These are phyloP conservation scores for Ramichloridium luteum DNA, from an alignment of 2,329 filamentous ascomycete genomes.

Conservation along the genomic window DNA sequence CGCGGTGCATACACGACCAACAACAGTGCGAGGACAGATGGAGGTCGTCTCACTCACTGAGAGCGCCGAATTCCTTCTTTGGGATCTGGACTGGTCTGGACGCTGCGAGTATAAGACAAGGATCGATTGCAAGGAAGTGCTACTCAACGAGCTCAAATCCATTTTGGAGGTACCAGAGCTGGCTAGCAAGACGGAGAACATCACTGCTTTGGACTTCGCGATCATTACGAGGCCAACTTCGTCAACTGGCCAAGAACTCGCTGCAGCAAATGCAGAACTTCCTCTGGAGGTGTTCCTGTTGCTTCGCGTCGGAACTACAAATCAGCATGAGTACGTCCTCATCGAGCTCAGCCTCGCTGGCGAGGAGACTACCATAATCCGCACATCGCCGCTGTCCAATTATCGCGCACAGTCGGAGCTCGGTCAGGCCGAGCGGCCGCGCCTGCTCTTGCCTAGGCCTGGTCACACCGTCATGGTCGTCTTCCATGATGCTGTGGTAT, in stretches of 20 bases:
- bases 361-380: slow-evolving; percentile 41
- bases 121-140: slow-evolving; percentile 53
- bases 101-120: slow-evolving; percentile 65
- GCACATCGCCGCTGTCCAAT: slow-evolving; percentile 37
- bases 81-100: slow-evolving; percentile 81
- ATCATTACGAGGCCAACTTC: slow-evolving; percentile 38
- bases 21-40: slow-evolving; percentile 65
- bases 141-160: slow-evolving; percentile 51
- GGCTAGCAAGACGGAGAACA: slow-evolving; percentile 21
- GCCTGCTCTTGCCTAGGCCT: slow-evolving; percentile 65
- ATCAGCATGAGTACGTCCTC: slow-evolving; percentile 53
- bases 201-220: slow-evolving; percentile 60
- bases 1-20: slow-evolving; percentile 63
- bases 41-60: slow-evolving; percentile 69
- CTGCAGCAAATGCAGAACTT: slow-evolving; percentile 12
- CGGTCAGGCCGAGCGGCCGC: slow-evolving; percentile 33
- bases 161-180: slow-evolving; percentile 34
- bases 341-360: slow-evolving; percentile 56
- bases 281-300: slow-evolving; percentile 21
- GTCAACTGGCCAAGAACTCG: slow-evolving; percentile 14
- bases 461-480: slow-evolving; percentile 70
- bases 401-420: slow-evolving; percentile 28
- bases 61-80: slow-evolving; percentile 66
- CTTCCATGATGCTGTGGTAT: slow-evolving; percentile 64
- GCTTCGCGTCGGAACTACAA: slow-evolving; percentile 17